Percentiles rank a stretch among this genome's conserved stretches.
Conservation (phyloP, 2,329 filamentous ascomycete genomes). For the Phialophora macrospora region DNA sequence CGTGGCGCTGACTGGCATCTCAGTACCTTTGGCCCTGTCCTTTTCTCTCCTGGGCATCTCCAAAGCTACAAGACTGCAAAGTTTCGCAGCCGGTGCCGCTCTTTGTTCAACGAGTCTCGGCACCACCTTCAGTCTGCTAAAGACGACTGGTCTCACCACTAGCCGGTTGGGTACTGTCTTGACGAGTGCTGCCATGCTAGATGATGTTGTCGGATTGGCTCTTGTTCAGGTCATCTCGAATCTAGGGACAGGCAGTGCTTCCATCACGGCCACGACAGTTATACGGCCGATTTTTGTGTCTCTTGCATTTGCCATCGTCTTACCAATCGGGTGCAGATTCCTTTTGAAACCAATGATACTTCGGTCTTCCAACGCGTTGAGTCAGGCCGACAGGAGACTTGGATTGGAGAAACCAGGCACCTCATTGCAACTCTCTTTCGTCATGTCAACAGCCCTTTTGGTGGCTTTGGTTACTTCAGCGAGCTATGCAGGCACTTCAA, state of each 20-base stretch:
- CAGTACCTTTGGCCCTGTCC: slow-evolving; percentile 67
- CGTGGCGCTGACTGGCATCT: slow-evolving; percentile 70
- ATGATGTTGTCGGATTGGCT: slow-evolving; percentile 73
- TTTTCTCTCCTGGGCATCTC: slow-evolving; percentile 62
- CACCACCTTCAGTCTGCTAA: slow-evolving; percentile 69
- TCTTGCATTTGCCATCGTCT: slow-evolving; percentile 43
- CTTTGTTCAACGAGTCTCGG: slow-evolving; percentile 76
- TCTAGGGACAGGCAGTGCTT: slow-evolving; percentile 53
- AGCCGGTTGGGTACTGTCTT: slow-evolving; percentile 67
- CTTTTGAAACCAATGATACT: slow-evolving; percentile 32
- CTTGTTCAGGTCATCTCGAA: slow-evolving; percentile 77
- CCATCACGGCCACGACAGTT: slow-evolving; percentile 50
- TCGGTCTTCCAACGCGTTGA: not conserved
- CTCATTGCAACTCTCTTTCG: slow-evolving; percentile 41
- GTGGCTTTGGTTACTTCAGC: slow-evolving; percentile 55
- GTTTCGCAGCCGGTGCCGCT: slow-evolving; percentile 74
- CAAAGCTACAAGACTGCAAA: slow-evolving; percentile 61
- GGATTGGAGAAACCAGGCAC: slow-evolving; percentile 29
- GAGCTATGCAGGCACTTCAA: slow-evolving; percentile 61
- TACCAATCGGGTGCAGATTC: slow-evolving; percentile 42
- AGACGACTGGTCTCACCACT: slow-evolving; percentile 62
- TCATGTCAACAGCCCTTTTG: slow-evolving; percentile 52
- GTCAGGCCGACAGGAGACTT: not conserved
- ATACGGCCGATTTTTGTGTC: slow-evolving; percentile 60
- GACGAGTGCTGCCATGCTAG: slow-evolving; percentile 76